Evolutionary conservation across 257 asterid species (phyloP).

Genomic region (Capsicum baccatum): DNA sequence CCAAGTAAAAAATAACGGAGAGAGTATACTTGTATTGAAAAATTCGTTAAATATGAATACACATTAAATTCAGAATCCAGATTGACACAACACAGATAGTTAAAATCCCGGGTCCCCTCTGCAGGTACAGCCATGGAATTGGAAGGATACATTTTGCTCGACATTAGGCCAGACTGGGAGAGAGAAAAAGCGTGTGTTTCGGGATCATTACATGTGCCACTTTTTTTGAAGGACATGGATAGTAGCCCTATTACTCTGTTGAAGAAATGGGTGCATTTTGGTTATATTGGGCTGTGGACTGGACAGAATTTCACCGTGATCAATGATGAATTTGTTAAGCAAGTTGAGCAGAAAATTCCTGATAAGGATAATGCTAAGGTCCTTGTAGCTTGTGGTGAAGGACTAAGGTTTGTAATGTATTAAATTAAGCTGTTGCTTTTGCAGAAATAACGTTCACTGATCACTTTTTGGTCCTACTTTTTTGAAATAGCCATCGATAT

Average conservation of each 20-base stretch:
- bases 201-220: constrained; percentile 83
- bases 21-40: neutral
- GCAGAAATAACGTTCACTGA: neutral
- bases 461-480: neutral
- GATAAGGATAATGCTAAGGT: constrained; percentile 68
- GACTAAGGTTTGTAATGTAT: constrained; percentile 57
- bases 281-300: constrained; percentile 93
- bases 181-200: constrained; percentile 79
- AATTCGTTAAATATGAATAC: neutral
- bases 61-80: too few relatives aligned
- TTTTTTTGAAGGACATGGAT: constrained; percentile 82
- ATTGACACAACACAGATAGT: neutral
- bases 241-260: constrained; percentile 67
- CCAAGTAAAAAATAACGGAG: too few relatives aligned
- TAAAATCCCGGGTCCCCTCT: neutral
- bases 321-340: constrained; percentile 57
- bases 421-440: neutral
- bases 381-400: constrained; percentile 94
- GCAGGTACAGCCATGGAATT: constrained; percentile 65
- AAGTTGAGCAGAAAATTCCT: constrained; percentile 63
- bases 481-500: neutral
- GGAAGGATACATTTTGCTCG: constrained; percentile 74
- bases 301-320: constrained; percentile 84
- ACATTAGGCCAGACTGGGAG: constrained; percentile 94
- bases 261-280: constrained; percentile 97